These are phyloP conservation scores for Parietaria judaica DNA, from an alignment of 306 rosid genomes.

Conservation along the genomic window DNA sequence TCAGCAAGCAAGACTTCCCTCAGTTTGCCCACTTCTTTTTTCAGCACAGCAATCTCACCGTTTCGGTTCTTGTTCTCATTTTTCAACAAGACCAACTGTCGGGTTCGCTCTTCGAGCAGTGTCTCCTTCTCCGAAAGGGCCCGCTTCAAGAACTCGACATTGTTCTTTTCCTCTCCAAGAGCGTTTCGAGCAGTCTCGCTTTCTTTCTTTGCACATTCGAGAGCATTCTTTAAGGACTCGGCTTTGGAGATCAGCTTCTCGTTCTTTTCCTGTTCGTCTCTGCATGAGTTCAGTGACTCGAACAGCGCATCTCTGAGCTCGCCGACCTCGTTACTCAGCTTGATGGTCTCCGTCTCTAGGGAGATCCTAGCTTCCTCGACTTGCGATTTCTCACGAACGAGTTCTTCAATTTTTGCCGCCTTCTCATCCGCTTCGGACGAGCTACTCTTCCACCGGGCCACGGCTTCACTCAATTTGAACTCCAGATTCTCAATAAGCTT, in stretches of 20 bases:
- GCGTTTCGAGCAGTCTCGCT: constrained; percentile 24
- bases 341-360: constrained; percentile 28
- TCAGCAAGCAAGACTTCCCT: not conserved
- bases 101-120: constrained; percentile 20
- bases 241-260: constrained; percentile 29
- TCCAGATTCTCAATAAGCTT: constrained; percentile 26
- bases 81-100: constrained; percentile 26
- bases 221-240: constrained; percentile 7
- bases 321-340: constrained; percentile 24
- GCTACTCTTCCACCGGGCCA: constrained; percentile 16
- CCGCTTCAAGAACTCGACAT: constrained; percentile 30
- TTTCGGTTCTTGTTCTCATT: constrained; percentile 20
- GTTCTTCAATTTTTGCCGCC: constrained; percentile 26
- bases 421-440: constrained; percentile 23
- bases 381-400: constrained; percentile 21
- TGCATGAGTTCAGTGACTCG: constrained; percentile 14
- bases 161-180: constrained; percentile 37
- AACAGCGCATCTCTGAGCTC: constrained; percentile 23
- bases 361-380: constrained; percentile 29
- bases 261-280: constrained; percentile 29
- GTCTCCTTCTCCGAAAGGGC: constrained; percentile 29
- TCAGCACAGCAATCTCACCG: no score
- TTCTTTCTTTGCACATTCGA: constrained; percentile 18
- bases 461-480: constrained; percentile 11
- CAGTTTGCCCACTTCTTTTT: not conserved